phyloP scores from a whole-genome alignment of 139 green algal genomes.

The Eudorina sp. region DNA sequence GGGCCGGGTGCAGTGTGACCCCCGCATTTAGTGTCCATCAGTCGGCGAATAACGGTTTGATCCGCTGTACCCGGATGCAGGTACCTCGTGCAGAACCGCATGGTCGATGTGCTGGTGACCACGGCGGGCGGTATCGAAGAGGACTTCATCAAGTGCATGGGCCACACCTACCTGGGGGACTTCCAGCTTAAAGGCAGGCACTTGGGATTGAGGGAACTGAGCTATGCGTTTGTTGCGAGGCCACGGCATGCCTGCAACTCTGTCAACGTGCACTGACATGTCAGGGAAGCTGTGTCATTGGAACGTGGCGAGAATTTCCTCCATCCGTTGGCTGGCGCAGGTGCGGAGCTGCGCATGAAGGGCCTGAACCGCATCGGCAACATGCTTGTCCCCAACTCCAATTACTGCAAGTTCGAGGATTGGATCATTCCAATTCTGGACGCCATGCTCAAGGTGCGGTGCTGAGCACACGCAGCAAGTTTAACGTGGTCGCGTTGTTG shows the following conservation, averaged over 20 bases:
- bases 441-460: constrained; percentile 32
- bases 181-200: constrained; percentile 79
- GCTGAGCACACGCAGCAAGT: background rate
- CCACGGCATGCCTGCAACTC: no score
- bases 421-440: constrained; percentile 99
- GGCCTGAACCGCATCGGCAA: constrained; percentile 99
- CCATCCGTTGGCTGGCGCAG: no score
- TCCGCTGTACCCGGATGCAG: constrained; percentile 39
- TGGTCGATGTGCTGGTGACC: constrained; percentile 97
- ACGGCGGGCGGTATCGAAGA: constrained; percentile 98
- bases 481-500: no score
- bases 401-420: constrained; percentile 99
- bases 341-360: constrained; percentile 84
- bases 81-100: constrained; percentile 88
- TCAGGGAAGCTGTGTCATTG: no score
- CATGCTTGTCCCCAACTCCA: constrained; percentile 98
- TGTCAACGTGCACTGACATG: no score
- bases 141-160: constrained; percentile 99
- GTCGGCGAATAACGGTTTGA: no score
- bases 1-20: no score
- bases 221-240: no score
- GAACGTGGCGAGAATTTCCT: no score
- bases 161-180: constrained; percentile 93
- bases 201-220: no score
- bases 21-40: background rate